phyloP scores from a whole-genome alignment of 179 eudicot genomes.

The Vitellaria paradoxa region DNA sequence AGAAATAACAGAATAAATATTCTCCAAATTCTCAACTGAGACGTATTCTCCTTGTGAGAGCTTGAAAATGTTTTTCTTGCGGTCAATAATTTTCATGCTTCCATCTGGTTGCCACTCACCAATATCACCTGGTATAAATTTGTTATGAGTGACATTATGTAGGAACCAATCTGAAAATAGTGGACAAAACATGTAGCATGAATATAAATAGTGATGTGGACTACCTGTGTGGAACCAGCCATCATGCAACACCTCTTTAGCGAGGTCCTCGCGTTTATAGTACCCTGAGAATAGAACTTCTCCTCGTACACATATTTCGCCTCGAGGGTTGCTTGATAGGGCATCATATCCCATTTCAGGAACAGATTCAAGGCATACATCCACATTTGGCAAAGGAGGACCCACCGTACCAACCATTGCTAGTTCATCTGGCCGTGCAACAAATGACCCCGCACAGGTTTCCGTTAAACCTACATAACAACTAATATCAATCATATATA shows the following conservation, averaged over 20 bases:
- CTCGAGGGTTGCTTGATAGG: constrained; percentile 68
- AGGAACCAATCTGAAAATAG: not conserved
- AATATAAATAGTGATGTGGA: not conserved
- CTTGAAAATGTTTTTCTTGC: constrained; percentile 95
- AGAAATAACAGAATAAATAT: constrained; percentile 52
- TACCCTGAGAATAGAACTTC: constrained; percentile 78
- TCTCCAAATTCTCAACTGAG: constrained; percentile 89
- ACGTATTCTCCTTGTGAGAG: constrained; percentile 98
- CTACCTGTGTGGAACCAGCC: constrained; percentile 98
- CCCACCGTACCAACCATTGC: constrained; percentile 90
- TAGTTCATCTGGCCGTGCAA: constrained; percentile 67
- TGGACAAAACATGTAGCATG: not conserved
- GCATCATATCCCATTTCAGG: constrained; percentile 98
- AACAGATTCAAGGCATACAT: constrained; percentile 81
- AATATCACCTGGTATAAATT: constrained; percentile 61
- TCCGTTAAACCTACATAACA: constrained; percentile 71
- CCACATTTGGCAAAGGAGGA: constrained; percentile 83
- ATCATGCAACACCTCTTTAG: constrained; percentile 65
- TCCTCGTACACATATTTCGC: constrained; percentile 88
- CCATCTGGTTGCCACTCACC: constrained; percentile 97
- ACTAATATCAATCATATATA: constrained; percentile 7
- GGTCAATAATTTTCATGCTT: constrained; percentile 89
- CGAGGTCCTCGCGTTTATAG: constrained; percentile 80
- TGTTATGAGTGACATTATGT: constrained; percentile 4
- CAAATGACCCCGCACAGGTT: constrained; percentile 92